Conservation (phyloP, 208 protist species). For the Acanthamoeba healyi region DNA sequence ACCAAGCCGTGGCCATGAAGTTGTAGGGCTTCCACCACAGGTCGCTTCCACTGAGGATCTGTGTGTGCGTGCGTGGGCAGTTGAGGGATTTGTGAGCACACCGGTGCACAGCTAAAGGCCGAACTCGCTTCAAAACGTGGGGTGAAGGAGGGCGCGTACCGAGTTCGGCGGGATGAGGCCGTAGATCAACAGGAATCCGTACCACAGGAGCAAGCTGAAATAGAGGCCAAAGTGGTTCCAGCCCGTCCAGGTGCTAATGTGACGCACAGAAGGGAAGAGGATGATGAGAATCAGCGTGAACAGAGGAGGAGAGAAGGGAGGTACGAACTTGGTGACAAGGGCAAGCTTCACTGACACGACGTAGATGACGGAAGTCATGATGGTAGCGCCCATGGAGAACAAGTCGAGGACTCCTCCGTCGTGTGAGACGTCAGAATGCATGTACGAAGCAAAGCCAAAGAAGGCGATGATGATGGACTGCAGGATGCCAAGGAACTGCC, state of each 20-base stretch:
- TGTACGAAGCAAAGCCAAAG: too few relatives aligned
- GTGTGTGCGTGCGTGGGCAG: too few relatives aligned
- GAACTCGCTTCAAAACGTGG: too few relatives aligned
- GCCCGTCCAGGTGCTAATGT: constrained; percentile 20
- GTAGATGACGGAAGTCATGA: constrained; percentile 19
- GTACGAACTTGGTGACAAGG: constrained; percentile 32
- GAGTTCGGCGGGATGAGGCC: not conserved
- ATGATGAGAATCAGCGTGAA: not conserved
- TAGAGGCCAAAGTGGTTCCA: constrained; percentile 13
- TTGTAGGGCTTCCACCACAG: constrained; percentile 20
- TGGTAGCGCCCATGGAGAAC: constrained; percentile 32
- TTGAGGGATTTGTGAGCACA: too few relatives aligned
- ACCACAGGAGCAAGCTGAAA: not conserved
- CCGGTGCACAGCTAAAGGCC: too few relatives aligned
- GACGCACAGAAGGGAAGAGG: not conserved
- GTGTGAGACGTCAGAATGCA: too few relatives aligned
- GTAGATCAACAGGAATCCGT: constrained; percentile 16
- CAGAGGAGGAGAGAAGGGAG: not conserved
- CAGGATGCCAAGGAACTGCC: not conserved
- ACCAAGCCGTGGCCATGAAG: not conserved
- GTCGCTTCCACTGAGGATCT: too few relatives aligned
- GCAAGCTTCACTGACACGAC: not conserved
- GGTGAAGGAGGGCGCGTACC: not conserved
- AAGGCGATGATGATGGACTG: not conserved
- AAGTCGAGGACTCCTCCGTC: too few relatives aligned